Evolutionary conservation across 306 rosid species (phyloP), one percentile per base, ranked within the genome.

Genomic region (Sicyos edulis): DNA sequence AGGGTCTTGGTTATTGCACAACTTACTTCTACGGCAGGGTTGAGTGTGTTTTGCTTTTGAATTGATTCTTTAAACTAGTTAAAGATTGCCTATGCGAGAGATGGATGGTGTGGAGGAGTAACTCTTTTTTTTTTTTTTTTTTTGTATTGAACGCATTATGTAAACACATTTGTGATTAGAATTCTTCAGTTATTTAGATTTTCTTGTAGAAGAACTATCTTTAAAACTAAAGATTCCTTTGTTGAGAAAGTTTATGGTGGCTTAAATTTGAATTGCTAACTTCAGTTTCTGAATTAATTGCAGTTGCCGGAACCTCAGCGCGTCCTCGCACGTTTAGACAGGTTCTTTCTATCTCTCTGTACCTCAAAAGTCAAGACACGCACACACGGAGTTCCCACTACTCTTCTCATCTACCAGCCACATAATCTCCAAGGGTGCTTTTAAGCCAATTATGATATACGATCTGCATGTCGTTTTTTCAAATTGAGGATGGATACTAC

Each of bases 221-320:
- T 14, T 10, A 26, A 60, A 26, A 60, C 66, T 60, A 60, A 26
- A 60, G 45, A 60, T 15, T 26, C 34, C 40, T 21, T 67, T 19
- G 11, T 47, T 21, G 19, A 45, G 13, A 45, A 15, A 50, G 29
- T 47, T 60, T 16, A 17, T 47, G 47, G 53, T 74, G 59, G 65
- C 42, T 49, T 51, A 42, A 77, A 54, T 51, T 45, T 34, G 17
- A 19, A 56, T 77, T 9, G 13, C 59, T 56, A 58, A 45, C 79
- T 86, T 40, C 78, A 75, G 60, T 84, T 71, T 80, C 42, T 65
- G 54, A 15, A 22, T 78, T 74, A 10, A 65, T 69, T 83, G 87
- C 85, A 92, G 97, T 81, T 85, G 97, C 97, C 52, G 95, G 97
- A 70, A 86, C 89, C 73, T 85, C 96, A 54, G 65, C 75, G 24